Evolutionary conservation across 306 rosid species (phyloP), one percentile per base, ranked within the genome.

Genomic region (Alnus rubra): DNA sequence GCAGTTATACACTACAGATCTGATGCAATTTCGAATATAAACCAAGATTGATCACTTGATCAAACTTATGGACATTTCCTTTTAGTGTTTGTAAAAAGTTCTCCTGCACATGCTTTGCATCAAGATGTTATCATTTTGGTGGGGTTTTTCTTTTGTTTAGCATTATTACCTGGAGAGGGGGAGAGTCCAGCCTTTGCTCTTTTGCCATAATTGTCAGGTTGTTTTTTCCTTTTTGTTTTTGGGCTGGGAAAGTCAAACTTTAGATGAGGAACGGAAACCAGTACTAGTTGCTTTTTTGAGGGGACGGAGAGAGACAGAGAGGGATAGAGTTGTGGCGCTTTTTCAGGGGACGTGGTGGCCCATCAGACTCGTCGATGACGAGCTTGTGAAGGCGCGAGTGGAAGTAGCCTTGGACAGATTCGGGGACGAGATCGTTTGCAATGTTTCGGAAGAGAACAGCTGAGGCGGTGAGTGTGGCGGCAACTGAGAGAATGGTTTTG

Each of bases 281-380:
- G 52, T 9, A 23, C 28, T 23, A 49, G 52, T 49, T 10, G 52
- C 52, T 49, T 49, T 49, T 49, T 49, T 1, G 14, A 10, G 52
- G 49, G 9, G 49, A 45, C 3, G 13, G 13, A 48, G 52, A 49
- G 52, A 49, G 52, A 9, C 28, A 23, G 51, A 48, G 52, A 49
- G 52, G 4, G 28, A 23, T 23, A 23, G 28, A 23, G 52, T 12
- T 49, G 52, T 9, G 14, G 52, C 52, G 52, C 15, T 49, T 49
- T 49, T 10, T 49, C 52, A 49, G 52, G 15, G 52, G 14, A 23
- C 28, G 28, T 23, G 28, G 28, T 23, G 28, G 28, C 28, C 86
- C 88, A 31, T 88, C 90, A 67, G 81, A 78, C 74, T 86, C 90
- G 8, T 88, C 88, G 54, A 90, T 58, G 70, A 90, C 74, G 73